A percentile compares a stretch with the other conserved stretches of the same genome.
phyloP scores from a whole-genome alignment of 495 filamentous ascomycete genomes.

The Massariosphaeria phaeospora region DNA sequence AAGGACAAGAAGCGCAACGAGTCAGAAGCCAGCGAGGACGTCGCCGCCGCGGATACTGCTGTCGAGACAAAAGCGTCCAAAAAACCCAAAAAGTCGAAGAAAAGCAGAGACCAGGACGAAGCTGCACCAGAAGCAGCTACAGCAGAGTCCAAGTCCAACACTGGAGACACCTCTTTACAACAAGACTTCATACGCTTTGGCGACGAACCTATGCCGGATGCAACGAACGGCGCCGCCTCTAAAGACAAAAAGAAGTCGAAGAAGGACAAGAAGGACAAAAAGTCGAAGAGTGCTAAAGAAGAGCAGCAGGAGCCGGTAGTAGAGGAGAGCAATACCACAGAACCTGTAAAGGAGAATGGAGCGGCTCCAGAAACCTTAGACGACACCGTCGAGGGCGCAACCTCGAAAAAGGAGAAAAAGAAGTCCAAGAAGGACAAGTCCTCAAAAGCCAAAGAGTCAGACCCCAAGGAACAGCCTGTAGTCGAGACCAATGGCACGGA shows the following conservation, averaged over 20 bases:
- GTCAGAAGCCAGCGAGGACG: background rate
- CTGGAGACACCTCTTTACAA: background rate
- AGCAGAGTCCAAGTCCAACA: background rate
- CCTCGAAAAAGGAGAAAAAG: slow-evolving; percentile 25
- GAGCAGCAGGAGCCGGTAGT: too few species aligned
- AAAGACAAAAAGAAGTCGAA: slow-evolving; percentile 27
- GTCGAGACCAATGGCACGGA: background rate
- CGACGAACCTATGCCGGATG: background rate
- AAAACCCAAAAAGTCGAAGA: slow-evolving; percentile 29
- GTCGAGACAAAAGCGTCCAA: slow-evolving; percentile 28
- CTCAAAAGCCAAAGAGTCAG: background rate
- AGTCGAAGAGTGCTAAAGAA: background rate
- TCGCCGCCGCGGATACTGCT: background rate
- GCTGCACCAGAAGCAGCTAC: background rate
- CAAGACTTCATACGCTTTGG: background rate
- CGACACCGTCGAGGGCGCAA: background rate
- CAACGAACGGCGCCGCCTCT: background rate
- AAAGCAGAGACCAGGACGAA: background rate
- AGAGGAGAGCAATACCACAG: too few species aligned
- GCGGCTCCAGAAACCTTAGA: too few species aligned
- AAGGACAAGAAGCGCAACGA: slow-evolving; percentile 2
- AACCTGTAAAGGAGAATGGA: too few species aligned
- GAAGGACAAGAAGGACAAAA: slow-evolving; percentile 12
- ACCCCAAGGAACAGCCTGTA: background rate
- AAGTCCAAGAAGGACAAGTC: slow-evolving; percentile 21